Evolutionary conservation across 2,329 filamentous ascomycete species (phyloP), one percentile per base, ranked within the genome.

Genomic region (Colletotrichum tropicicola): DNA sequence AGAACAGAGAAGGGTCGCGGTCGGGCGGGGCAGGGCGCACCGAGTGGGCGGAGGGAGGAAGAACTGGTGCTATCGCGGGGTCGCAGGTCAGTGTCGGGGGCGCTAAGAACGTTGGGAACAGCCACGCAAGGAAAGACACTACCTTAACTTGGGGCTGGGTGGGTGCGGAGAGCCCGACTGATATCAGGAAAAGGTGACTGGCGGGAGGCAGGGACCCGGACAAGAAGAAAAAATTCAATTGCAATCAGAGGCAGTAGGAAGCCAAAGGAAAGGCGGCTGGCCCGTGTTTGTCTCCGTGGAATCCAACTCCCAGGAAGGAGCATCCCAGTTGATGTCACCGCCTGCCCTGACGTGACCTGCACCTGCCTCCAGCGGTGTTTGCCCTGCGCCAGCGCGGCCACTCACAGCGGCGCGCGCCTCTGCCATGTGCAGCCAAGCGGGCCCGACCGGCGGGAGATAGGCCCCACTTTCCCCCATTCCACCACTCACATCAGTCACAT

Each of bases 251-350:
- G n/a, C n/a, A n/a, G n/a, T n/a, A n/a, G n/a, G n/a, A n/a, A n/a
- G n/a, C n/a, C n/a, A n/a, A n/a, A n/a, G n/a, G n/a, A n/a, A n/a
- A n/a, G n/a, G n/a, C n/a, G n/a, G n/a, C 32, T 35, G 21, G 30
- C 19, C 27, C 21, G 27, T 39, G 43, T 49, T 57, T 48, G 49
- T 17, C 13, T 41, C 12, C 23, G n/a, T 8, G 13, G 3, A 13
- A 13, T 8, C 49, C 25, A 10, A 13, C 5, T 23, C n/a, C 21
- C 23, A 63, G 37, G 28, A 63, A 58, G 59, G 59, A 58, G 12
- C 30, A 59, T 64, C 60, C 55, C 55, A 41, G 55, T 56, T 59
- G 47, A 64, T 59, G 55, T 59, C 55, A 59, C 47, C 30, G 39
- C 45, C 23, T 15, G 12, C 32, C 32, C 32, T 35, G 12, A 9